Evolutionary conservation across 208 protist genomes (phyloP), one percentile per base, ranked within the genome.

Genomic region (Crithidia fasciculata): DNA sequence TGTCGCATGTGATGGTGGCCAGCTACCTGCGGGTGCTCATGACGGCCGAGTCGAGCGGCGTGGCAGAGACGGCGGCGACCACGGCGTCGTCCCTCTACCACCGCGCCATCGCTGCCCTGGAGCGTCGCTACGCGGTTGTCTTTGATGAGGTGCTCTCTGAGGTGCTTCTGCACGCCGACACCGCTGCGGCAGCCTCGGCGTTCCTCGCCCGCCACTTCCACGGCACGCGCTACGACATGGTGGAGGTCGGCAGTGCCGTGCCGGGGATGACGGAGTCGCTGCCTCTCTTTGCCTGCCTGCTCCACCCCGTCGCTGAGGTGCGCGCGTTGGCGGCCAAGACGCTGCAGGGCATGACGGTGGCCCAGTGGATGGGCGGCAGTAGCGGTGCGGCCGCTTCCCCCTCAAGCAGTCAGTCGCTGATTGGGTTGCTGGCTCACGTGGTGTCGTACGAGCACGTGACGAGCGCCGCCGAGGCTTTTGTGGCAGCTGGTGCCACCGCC

Each of bases 261-360:
- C 65, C 43, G 44, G 75, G 59, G 39, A 59, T 49, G 13, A 71
- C 67, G 15, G 84, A 87, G 71, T 81, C 78, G 41, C 78, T 96
- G 64, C 92, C 92, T 13, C 78, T 96, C 9, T 95, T 95, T 56
- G 81, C 90, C 0, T 96, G 92, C 66, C 72, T 96, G 41, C 72
- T 95, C 19, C 92, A 96, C 76, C 78, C 88, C 36, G 71, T 89
- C 47, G 65, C 86, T 0, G 85, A 87, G 65, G 88, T 95, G 63
- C 87, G 89, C 8, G 72, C 74, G 52, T 43, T 91, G 56, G 92
- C 84, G 6, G 82, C 84, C 13, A 67, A 70, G 57, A 79, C 80
- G 37, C 63, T 96, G 55, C 54, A 72, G 36, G 66, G 53, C 5
- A 92, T 92, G 88, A 75, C 83, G 44, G 63, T 81, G 18, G 55